phyloP scores from a whole-genome alignment of 2,329 filamentous ascomycete genomes.

The Myriangium duriaei region DNA sequence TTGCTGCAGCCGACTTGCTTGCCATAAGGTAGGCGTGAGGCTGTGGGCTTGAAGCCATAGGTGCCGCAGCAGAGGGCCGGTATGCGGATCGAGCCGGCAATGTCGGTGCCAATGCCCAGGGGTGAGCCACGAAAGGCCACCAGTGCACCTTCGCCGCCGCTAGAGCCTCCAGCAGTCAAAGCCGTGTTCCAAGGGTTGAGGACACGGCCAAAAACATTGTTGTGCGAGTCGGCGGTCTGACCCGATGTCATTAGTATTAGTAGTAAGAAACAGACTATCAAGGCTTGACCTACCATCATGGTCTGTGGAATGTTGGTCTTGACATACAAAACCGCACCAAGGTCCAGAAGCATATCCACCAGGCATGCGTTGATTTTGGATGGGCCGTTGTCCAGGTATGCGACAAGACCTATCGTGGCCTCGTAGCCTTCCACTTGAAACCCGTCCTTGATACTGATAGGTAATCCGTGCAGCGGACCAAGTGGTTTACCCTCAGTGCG shows the following conservation, averaged over 20 bases:
- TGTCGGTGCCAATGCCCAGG: constrained; percentile 51
- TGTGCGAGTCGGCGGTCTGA: constrained; percentile 21
- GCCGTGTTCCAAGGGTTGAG: constrained; percentile 51
- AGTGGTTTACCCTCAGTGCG: constrained; percentile 13
- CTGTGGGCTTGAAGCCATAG: constrained; percentile 20
- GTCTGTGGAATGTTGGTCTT: constrained; percentile 43
- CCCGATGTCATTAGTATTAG: constrained; percentile 15
- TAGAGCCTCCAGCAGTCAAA: constrained; percentile 51
- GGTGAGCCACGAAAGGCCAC: constrained; percentile 46
- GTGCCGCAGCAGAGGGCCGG: constrained; percentile 60
- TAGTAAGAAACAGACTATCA: constrained; percentile 4
- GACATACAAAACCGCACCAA: constrained; percentile 39
- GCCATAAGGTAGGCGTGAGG: too few relatives aligned
- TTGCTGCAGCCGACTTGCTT: too few relatives aligned
- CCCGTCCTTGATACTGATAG: constrained; percentile 47
- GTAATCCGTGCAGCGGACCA: constrained; percentile 37
- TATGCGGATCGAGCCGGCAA: constrained; percentile 56
- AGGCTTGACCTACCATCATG: constrained; percentile 16
- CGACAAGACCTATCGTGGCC: constrained; percentile 48
- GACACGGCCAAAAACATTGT: constrained; percentile 31
- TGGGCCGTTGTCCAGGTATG: constrained; percentile 26
- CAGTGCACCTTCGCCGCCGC: constrained; percentile 52
- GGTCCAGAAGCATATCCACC: constrained; percentile 24
- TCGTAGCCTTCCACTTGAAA: constrained; percentile 48
- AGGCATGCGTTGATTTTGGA: constrained; percentile 23